A percentile compares a stretch with the other conserved stretches of the same genome.
phyloP scores from a whole-genome alignment of 768 basidiomycete species.

The Suillus cothurnatus region DNA sequence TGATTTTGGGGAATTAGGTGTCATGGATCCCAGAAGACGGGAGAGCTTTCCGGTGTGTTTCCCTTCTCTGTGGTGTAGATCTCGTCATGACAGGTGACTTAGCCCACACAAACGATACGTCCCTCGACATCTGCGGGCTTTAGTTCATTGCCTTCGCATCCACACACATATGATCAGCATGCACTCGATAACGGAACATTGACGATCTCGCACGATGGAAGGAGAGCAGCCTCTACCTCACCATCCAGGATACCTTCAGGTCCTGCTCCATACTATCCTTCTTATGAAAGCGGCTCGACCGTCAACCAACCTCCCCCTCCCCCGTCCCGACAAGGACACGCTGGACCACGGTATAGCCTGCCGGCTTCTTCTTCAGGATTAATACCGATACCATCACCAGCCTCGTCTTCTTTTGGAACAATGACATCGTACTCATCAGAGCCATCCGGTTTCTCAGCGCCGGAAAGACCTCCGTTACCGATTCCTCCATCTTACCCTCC shows the following conservation, averaged over 20 bases:
- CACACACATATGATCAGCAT: constrained; percentile 43
- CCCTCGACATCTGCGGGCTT: constrained; percentile 39
- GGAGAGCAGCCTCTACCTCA: constrained; percentile 37
- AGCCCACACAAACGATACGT: constrained; percentile 41
- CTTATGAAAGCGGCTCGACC: constrained; percentile 43
- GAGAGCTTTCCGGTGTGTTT: constrained; percentile 62
- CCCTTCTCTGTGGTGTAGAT: constrained; percentile 8
- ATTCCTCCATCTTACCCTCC: constrained; percentile 24
- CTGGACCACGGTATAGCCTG: constrained; percentile 67
- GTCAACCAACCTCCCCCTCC: constrained; percentile 35
- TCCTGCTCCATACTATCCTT: constrained; percentile 46
- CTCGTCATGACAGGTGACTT: constrained; percentile 19
- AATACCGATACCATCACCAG: constrained; percentile 49
- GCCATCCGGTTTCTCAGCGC: constrained; percentile 31
- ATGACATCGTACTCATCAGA: constrained; percentile 39
- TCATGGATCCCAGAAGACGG: constrained; percentile 51
- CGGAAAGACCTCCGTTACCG: constrained; percentile 45
- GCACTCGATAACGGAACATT: not conserved
- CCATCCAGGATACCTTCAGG: constrained; percentile 34
- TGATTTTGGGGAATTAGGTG: constrained; percentile 67
- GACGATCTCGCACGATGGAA: constrained; percentile 4
- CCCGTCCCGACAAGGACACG: constrained; percentile 23
- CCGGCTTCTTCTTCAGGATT: constrained; percentile 72
- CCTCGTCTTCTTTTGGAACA: constrained; percentile 39
- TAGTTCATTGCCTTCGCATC: constrained; percentile 36